phyloP scores from a whole-genome alignment of 2,329 filamentous ascomycete species.

The Cercospora nicotianae region DNA sequence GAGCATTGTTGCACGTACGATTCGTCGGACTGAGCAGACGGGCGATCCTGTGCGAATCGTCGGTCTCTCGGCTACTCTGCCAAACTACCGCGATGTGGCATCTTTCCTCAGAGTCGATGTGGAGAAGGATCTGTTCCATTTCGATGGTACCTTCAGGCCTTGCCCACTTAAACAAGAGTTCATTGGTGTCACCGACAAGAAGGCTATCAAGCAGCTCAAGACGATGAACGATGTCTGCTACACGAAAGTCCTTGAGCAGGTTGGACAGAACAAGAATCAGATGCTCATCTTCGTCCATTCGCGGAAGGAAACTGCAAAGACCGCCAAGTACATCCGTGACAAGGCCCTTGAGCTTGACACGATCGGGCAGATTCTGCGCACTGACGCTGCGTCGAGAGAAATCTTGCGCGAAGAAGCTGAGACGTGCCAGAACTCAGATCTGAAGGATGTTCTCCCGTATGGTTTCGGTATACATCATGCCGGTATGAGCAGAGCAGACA shows the following conservation, averaged over 20 bases:
- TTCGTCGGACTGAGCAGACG: constrained; percentile 89
- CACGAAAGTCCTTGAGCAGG: constrained; percentile 94
- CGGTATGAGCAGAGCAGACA: constrained; percentile 93
- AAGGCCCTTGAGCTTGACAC: constrained; percentile 97
- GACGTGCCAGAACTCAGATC: constrained; percentile 76
- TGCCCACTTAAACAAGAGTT: constrained; percentile 96
- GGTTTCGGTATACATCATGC: constrained; percentile 98
- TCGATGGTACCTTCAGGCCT: constrained; percentile 89
- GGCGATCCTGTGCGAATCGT: constrained; percentile 89
- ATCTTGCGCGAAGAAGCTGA: constrained; percentile 83
- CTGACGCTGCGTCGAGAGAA: constrained; percentile 87
- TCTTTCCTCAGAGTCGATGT: constrained; percentile 90
- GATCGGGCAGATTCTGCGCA: constrained; percentile 90
- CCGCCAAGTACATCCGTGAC: constrained; percentile 91
- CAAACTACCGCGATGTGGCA: constrained; percentile 94
- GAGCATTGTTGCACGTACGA: constrained; percentile 92
- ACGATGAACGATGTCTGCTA: constrained; percentile 99
- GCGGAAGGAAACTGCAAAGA: constrained; percentile 96
- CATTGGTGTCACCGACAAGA: constrained; percentile 94
- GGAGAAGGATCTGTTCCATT: constrained; percentile 87
- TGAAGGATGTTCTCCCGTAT: constrained; percentile 93
- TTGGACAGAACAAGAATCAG: constrained; percentile 88
- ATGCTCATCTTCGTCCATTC: constrained; percentile 99
- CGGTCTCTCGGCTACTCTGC: constrained; percentile 89
- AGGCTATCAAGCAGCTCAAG: constrained; percentile 97